Evolutionary conservation across 495 filamentous ascomycete species (phyloP).

Genomic region (Penicillium odoratum): DNA sequence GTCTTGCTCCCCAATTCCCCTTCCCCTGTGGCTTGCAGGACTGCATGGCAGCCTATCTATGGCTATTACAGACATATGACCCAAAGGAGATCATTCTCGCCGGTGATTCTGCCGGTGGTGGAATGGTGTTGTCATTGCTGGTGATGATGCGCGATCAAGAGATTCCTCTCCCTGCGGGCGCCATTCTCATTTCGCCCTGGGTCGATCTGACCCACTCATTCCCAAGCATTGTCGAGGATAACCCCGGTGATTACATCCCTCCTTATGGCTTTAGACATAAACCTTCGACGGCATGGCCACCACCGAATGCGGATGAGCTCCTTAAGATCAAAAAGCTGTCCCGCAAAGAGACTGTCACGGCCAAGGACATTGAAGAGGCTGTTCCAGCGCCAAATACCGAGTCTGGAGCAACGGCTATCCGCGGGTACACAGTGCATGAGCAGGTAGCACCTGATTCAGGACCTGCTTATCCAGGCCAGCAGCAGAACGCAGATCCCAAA

Average conservation of each 20-base stretch:
- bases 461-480: conserved; percentile 38
- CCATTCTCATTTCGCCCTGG: conserved; percentile 90
- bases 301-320: conserved; percentile 74
- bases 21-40: conserved; percentile 92
- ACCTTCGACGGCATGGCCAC: conserved; percentile 87
- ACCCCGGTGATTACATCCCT: conserved; percentile 82
- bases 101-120: conserved; percentile 89
- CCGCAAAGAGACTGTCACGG: conserved; percentile 34
- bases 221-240: conserved; percentile 75
- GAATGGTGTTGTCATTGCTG: conserved; percentile 79
- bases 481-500: conserved; percentile 24
- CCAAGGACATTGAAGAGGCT: conserved; percentile 21
- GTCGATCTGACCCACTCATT: conserved; percentile 93
- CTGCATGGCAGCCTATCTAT: conserved; percentile 82
- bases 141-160: conserved; percentile 79
- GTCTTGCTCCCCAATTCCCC: conserved; percentile 88
- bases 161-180: conserved; percentile 81
- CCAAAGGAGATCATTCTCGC: conserved; percentile 78
- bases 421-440: conserved; percentile 42
- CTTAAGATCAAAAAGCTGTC: conserved; percentile 40
- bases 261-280: conserved; percentile 80
- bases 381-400: conserved; percentile 19
- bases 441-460: conserved; percentile 18
- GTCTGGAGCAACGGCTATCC: conserved; percentile 37
- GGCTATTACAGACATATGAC: conserved; percentile 70